These are phyloP conservation scores for Russula abietina DNA, from an alignment of 768 basidiomycete genomes.

Conservation along the genomic window DNA sequence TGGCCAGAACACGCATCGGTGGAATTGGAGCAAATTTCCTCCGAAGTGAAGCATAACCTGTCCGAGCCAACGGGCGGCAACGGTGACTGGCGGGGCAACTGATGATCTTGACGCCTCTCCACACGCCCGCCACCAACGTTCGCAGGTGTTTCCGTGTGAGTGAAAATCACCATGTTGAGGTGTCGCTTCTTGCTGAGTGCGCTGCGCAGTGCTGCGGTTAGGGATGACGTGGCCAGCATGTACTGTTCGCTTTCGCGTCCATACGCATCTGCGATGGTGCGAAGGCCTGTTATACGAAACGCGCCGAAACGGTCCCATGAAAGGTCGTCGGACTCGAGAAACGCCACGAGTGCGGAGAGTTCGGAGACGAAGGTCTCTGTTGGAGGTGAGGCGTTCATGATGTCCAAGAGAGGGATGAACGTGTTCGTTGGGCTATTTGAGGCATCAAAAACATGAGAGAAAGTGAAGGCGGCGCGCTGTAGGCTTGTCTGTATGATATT, in stretches of 20 bases:
- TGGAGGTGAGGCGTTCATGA: conserved; percentile 37
- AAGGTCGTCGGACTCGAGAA: conserved; percentile 42
- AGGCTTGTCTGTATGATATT: conserved; percentile 53
- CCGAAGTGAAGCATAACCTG: conserved; percentile 55
- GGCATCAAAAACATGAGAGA: conserved; percentile 45
- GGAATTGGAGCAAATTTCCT: conserved; percentile 50
- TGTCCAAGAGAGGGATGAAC: conserved; percentile 35
- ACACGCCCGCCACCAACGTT: neutral
- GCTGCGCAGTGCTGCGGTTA: conserved; percentile 45
- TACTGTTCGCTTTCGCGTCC: conserved; percentile 55
- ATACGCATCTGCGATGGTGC: conserved; percentile 41
- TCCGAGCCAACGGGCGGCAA: conserved; percentile 50
- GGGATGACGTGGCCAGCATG: conserved; percentile 36
- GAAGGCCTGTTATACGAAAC: conserved; percentile 49
- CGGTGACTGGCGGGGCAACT: conserved; percentile 39
- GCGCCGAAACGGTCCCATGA: conserved; percentile 52
- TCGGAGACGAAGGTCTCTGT: conserved; percentile 39
- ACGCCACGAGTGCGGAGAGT: conserved; percentile 45
- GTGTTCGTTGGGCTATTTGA: conserved; percentile 30
- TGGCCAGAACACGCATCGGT: conserved; percentile 66
- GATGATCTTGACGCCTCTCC: conserved; percentile 36
- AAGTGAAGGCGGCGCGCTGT: conserved; percentile 52
- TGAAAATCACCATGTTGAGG: conserved; percentile 49
- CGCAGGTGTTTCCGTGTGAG: conserved; percentile 34
- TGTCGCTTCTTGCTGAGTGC: conserved; percentile 37